Evolutionary conservation across 371 early-diverging fungal genomes (phyloP), one percentile per base, ranked within the genome.

Genomic region (Mucor mucedo): DNA sequence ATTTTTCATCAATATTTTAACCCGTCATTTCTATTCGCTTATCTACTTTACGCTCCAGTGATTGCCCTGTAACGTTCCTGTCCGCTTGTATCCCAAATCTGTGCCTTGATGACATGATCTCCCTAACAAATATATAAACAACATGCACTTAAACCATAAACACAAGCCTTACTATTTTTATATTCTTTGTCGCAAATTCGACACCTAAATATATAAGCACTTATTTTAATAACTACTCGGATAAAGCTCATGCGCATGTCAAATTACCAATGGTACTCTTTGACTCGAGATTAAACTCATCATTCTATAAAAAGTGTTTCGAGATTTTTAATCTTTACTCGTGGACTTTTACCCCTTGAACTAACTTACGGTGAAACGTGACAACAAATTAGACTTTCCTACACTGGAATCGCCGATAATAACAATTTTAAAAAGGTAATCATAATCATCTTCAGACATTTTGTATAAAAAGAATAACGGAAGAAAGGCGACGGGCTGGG

Each of bases 241-340:
- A 97, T 74, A 93, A 93, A 82, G 95, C 21, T 21, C 35, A 35
- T 35, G 35, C 8, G 91, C 61, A 93, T 5, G 4, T 33, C 44
- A 11, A 14, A 29, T 60, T 65, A 65, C 65, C 99, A 73, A 99
- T 99, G 62, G 99, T 99, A 38, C 99, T 97, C 77, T 98, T 98
- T 58, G 97, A 95, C 69, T 96, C 97, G 65, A 95, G 77, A 79
- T 92, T 94, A 85, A 99, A 99, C 77, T 97, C 97, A 81, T 98
- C 94, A 60, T 96, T 80, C 80, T 80, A 65, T 8, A 21, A 40
- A 40, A 47, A 44, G 21, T 21, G 21, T 21, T 21, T 21, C 2
- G 16, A 29, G 21, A 33, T 45, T 35, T 32, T 32, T 29, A 35
- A 35, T 35, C 8, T 35, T 8, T 42, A 13, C 5, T 3, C 30